Percentiles rank a stretch among this genome's conserved stretches.
These are phyloP conservation scores for Aquilaria yunnanensis DNA, from an alignment of 345 rosid species.

Conservation along the genomic window DNA sequence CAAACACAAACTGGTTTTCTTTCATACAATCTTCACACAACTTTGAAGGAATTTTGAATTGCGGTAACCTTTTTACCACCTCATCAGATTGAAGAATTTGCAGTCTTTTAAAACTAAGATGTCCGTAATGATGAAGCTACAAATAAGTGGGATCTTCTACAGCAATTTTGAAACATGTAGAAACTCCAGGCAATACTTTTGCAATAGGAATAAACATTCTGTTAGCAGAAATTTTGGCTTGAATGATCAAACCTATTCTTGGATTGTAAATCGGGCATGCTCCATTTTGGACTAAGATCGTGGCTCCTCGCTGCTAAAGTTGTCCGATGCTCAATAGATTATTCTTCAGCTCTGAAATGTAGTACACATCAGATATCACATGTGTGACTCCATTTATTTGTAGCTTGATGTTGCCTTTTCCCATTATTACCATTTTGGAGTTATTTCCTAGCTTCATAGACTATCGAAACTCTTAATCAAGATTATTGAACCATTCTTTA, in stretches of 20 bases:
- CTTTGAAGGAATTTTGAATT: background rate
- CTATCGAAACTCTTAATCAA: background rate
- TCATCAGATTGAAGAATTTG: background rate
- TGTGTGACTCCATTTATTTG: background rate
- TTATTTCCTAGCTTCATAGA: background rate
- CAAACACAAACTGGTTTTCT: background rate
- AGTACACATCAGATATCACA: background rate
- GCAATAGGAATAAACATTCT: background rate
- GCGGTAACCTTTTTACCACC: background rate
- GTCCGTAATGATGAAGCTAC: background rate
- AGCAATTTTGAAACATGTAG: background rate
- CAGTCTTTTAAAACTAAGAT: background rate
- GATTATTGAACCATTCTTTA: background rate
- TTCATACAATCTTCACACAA: background rate
- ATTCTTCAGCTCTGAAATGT: background rate
- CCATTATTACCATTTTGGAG: slow-evolving; percentile 3
- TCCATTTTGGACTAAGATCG: background rate
- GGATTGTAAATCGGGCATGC: background rate
- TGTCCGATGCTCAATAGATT: background rate
- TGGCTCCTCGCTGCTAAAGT: background rate
- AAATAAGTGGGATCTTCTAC: background rate
- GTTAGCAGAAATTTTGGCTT: background rate
- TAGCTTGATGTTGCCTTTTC: background rate
- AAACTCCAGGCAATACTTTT: background rate
- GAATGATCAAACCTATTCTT: no score